Percentiles rank a stretch among this genome's conserved stretches.
Conservation (phyloP, 768 basidiomycete genomes). For the Rhodotorula paludigena region DNA sequence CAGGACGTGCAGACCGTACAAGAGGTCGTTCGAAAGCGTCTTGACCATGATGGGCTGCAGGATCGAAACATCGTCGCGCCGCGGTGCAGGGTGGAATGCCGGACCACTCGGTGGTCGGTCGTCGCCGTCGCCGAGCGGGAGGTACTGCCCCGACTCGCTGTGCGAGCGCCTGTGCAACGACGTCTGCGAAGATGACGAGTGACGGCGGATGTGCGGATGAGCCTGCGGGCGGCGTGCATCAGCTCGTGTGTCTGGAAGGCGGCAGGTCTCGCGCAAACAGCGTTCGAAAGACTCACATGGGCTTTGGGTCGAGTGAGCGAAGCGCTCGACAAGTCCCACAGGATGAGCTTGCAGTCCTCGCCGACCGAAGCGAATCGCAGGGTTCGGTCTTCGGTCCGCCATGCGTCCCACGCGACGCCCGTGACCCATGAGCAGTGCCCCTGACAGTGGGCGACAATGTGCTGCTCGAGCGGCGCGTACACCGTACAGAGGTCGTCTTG, state of each 20-base stretch:
- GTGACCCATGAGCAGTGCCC: slow-evolving; percentile 95
- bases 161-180: slow-evolving; percentile 54
- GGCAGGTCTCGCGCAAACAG: no score
- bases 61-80: slow-evolving; percentile 79
- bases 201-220: slow-evolving; percentile 75
- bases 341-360: slow-evolving; percentile 88
- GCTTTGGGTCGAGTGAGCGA: slow-evolving; percentile 38
- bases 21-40: slow-evolving; percentile 70
- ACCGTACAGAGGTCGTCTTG: slow-evolving; percentile 95
- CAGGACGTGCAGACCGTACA: slow-evolving; percentile 70
- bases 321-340: slow-evolving; percentile 56
- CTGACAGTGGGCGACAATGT: slow-evolving; percentile 90
- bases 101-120: slow-evolving; percentile 45
- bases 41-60: slow-evolving; percentile 55
- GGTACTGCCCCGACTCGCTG: slow-evolving; percentile 55
- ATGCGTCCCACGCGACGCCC: slow-evolving; percentile 80
- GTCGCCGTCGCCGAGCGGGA: slow-evolving; percentile 43
- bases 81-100: slow-evolving; percentile 76
- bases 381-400: slow-evolving; percentile 64
- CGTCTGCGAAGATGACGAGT: slow-evolving; percentile 59
- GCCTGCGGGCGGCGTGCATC: no score
- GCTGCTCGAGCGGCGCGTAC: slow-evolving; percentile 88
- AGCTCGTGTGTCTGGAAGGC: not conserved
- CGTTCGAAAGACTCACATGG: not conserved
- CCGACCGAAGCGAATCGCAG: slow-evolving; percentile 95